A percentile compares a stretch with the other conserved stretches of the same genome.
phyloP scores from a whole-genome alignment of 1,284 basidiomycete species.

The Cryptococcus floricola region DNA sequence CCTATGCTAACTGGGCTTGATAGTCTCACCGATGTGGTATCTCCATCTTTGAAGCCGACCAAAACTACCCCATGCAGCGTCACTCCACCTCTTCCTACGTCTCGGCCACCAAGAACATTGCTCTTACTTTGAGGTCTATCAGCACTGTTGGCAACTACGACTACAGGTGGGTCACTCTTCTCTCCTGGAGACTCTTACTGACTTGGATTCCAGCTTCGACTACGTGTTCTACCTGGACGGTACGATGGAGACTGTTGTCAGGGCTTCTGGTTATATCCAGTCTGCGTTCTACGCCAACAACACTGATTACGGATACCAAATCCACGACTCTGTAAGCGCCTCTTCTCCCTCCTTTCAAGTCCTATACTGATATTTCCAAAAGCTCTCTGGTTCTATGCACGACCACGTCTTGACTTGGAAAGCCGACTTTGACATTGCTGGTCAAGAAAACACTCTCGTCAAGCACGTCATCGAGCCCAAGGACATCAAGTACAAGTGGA shows the following conservation, averaged over 20 bases:
- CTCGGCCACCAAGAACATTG: constrained; percentile 58
- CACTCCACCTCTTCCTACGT: constrained; percentile 26
- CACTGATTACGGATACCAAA: constrained; percentile 56
- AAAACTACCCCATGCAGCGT: constrained; percentile 55
- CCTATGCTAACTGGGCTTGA: background rate
- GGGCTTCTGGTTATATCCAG: constrained; percentile 44
- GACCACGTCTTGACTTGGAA: constrained; percentile 66
- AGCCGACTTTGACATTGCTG: constrained; percentile 61
- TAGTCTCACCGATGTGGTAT: constrained; percentile 53
- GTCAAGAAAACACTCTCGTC: constrained; percentile 59
- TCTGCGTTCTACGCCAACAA: constrained; percentile 57
- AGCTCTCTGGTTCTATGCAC: constrained; percentile 56
- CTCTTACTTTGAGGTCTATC: constrained; percentile 58
- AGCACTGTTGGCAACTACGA: constrained; percentile 62
- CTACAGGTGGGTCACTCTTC: constrained; percentile 20
- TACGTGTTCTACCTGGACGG: constrained; percentile 43
- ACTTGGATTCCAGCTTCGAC: constrained; percentile 12
- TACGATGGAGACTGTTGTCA: constrained; percentile 34
- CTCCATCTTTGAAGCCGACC: constrained; percentile 63
- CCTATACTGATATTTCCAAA: background rate
- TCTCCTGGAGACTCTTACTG: background rate
- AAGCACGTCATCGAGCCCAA: constrained; percentile 50
- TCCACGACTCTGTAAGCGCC: constrained; percentile 55
- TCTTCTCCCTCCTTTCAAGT: background rate
- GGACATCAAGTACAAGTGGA: constrained; percentile 59